A percentile compares a stretch with the other conserved stretches of the same genome.
phyloP scores from a whole-genome alignment of 768 basidiomycete genomes.

The Hemileccinum impolitum region DNA sequence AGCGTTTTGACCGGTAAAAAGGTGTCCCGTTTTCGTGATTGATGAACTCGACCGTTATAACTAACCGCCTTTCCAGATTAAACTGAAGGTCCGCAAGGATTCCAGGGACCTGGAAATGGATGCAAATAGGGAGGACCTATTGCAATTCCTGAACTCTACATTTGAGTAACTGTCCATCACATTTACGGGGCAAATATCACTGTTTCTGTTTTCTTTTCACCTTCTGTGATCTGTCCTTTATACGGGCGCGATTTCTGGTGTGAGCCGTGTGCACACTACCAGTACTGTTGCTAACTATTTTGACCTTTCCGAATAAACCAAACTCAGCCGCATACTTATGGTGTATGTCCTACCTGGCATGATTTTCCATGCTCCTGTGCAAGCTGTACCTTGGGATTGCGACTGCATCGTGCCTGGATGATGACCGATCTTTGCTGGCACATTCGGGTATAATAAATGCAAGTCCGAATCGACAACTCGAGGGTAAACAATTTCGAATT shows the following conservation, averaged over 20 bases:
- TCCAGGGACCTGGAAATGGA: slow-evolving; percentile 55
- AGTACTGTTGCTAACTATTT: too few relatives aligned
- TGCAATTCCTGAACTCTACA: slow-evolving; percentile 56
- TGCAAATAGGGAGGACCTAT: slow-evolving; percentile 49
- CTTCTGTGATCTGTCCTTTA: not conserved
- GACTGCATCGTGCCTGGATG: too few relatives aligned
- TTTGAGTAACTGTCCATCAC: slow-evolving; percentile 22
- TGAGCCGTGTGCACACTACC: too few relatives aligned
- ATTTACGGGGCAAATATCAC: not conserved
- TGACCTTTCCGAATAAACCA: too few relatives aligned
- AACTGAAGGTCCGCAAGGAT: slow-evolving; percentile 60
- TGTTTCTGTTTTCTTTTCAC: not conserved
- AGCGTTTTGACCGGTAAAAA: slow-evolving; percentile 63
- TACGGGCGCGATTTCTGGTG: not conserved
- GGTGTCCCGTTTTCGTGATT: slow-evolving; percentile 28
- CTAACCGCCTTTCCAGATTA: slow-evolving; percentile 40
- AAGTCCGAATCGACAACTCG: too few relatives aligned
- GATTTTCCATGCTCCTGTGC: too few relatives aligned
- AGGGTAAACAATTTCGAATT: too few relatives aligned
- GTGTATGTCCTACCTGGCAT: too few relatives aligned
- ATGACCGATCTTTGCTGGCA: too few relatives aligned
- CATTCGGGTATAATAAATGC: too few relatives aligned
- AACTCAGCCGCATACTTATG: too few relatives aligned
- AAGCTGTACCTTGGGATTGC: too few relatives aligned
- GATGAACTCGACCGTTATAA: not conserved